These are phyloP conservation scores for Linaria vulgaris DNA, from an alignment of 257 asterid genomes.

Conservation along the genomic window DNA sequence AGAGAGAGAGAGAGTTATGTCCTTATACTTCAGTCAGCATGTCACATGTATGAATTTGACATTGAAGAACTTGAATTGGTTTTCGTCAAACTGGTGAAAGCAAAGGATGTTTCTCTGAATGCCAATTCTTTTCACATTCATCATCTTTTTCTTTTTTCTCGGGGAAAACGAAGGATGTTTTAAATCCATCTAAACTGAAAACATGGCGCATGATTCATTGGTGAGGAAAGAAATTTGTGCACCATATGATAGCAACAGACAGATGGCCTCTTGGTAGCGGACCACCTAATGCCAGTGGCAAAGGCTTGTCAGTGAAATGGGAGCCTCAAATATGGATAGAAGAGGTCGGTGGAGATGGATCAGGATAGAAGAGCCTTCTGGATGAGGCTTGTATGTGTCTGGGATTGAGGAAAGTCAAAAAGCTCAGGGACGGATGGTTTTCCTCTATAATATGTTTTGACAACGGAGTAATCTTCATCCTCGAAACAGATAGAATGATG, in stretches of 20 bases:
- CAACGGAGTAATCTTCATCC: not conserved
- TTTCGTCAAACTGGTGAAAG: too few relatives aligned
- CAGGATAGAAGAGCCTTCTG: not conserved
- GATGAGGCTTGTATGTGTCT: not conserved
- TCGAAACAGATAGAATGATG: too few relatives aligned
- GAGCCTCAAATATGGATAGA: not conserved
- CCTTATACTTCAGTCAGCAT: constrained; percentile 8
- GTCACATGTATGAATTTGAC: not conserved
- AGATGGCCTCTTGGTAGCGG: not conserved
- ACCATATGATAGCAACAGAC: not conserved
- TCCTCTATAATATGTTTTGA: not conserved
- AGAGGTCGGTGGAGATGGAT: not conserved
- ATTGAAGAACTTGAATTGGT: too few relatives aligned
- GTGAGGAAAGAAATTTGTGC: too few relatives aligned
- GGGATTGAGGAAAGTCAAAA: not conserved
- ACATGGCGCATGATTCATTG: too few relatives aligned
- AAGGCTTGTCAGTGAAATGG: not conserved
- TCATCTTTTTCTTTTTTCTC: too few relatives aligned
- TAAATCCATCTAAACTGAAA: too few relatives aligned
- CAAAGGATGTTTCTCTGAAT: too few relatives aligned
- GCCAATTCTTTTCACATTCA: too few relatives aligned
- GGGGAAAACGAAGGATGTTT: too few relatives aligned
- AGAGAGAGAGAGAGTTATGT: not conserved
- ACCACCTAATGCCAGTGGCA: not conserved
- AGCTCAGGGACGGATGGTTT: not conserved